These are phyloP conservation scores for Pichia sp. DNA, from an alignment of 1,139 yeast genomes.

Conservation along the genomic window DNA sequence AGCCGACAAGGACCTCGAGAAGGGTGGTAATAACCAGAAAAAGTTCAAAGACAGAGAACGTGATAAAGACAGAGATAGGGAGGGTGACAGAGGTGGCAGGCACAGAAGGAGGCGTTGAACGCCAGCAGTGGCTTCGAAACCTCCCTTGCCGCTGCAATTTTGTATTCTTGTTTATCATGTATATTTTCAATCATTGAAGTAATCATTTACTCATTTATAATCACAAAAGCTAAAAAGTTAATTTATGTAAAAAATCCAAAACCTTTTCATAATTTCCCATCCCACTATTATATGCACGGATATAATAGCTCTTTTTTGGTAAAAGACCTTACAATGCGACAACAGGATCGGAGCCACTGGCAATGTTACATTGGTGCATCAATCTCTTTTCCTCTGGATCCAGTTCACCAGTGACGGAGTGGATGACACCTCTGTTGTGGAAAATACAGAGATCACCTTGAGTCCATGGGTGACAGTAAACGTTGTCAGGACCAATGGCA, in stretches of 20 bases:
- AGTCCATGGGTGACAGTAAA: constrained; percentile 78
- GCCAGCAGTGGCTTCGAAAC: background rate
- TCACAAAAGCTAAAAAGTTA: background rate
- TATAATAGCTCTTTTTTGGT: background rate
- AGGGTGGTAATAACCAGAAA: constrained; percentile 13
- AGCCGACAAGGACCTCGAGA: constrained; percentile 29
- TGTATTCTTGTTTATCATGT: background rate
- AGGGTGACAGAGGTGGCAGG: constrained; percentile 20
- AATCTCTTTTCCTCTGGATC: constrained; percentile 70
- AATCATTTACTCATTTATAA: background rate
- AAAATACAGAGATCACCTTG: constrained; percentile 82
- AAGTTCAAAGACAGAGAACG: constrained; percentile 10
- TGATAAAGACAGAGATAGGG: constrained; percentile 11
- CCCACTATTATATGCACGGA: background rate
- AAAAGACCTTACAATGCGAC: constrained; percentile 14
- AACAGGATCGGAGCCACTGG: constrained; percentile 68
- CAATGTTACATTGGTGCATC: constrained; percentile 92
- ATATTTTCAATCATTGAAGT: background rate
- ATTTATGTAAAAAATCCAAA: background rate
- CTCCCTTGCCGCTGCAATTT: background rate
- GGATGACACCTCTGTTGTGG: constrained; percentile 86
- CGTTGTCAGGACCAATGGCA: constrained; percentile 67
- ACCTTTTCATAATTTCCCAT: background rate
- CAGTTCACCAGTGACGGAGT: constrained; percentile 85
- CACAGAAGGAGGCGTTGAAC: constrained; percentile 15